Conservation (phyloP, 805 yeast genomes). For the Yarrowia divulgata region DNA sequence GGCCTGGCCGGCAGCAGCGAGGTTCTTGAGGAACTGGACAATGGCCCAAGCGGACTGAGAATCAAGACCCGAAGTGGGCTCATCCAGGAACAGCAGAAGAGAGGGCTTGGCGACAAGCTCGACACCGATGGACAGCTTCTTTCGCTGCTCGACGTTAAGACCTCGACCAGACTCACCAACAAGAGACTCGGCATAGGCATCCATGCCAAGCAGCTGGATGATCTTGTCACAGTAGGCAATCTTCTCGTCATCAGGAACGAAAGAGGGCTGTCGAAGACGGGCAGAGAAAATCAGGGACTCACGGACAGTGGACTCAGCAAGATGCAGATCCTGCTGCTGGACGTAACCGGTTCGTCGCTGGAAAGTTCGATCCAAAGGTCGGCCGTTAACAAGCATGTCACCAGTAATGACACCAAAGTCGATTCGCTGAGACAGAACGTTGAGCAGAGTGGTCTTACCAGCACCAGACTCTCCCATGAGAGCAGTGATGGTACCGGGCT, state of each 20-base stretch:
- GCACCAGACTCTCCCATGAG: slow-evolving; percentile 90
- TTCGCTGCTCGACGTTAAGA: slow-evolving; percentile 71
- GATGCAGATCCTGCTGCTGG: slow-evolving; percentile 81
- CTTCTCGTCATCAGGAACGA: slow-evolving; percentile 65
- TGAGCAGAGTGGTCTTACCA: slow-evolving; percentile 79
- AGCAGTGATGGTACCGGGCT: slow-evolving; percentile 83
- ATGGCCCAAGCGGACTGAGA: slow-evolving; percentile 69
- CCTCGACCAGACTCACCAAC: slow-evolving; percentile 81
- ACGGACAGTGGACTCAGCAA: slow-evolving; percentile 72
- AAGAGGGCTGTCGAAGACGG: slow-evolving; percentile 69
- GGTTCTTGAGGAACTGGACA: slow-evolving; percentile 68
- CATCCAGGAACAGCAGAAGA: slow-evolving; percentile 67
- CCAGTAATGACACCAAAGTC: slow-evolving; percentile 75
- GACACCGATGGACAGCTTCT: slow-evolving; percentile 73
- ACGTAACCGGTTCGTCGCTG: slow-evolving; percentile 81
- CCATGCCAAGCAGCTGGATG: slow-evolving; percentile 72
- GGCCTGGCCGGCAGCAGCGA: slow-evolving; percentile 76
- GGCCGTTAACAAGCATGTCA: slow-evolving; percentile 75
- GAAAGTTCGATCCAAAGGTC: slow-evolving; percentile 67
- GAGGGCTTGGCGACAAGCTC: slow-evolving; percentile 75
- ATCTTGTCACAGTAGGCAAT: slow-evolving; percentile 72
- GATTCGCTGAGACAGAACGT: slow-evolving; percentile 74
- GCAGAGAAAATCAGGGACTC: slow-evolving; percentile 79
- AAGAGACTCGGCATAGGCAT: slow-evolving; percentile 74
- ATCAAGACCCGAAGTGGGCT: slow-evolving; percentile 77